A percentile compares a stretch with the other conserved stretches of the same genome.
Evolutionary conservation across 345 rosid genomes (phyloP).

Genomic region (Salix brachista): DNA sequence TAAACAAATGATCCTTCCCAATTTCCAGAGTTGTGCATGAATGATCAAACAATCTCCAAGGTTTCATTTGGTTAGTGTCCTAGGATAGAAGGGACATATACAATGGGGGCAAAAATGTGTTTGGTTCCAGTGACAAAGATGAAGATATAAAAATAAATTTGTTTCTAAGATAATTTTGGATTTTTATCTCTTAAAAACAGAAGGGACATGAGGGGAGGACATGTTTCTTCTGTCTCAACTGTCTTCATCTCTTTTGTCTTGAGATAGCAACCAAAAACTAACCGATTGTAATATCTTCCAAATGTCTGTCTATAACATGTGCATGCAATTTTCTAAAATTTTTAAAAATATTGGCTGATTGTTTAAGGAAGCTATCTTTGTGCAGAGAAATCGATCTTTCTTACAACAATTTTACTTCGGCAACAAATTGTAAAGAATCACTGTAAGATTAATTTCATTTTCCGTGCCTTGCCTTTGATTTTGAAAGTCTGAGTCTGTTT

Average conservation of each 20-base stretch:
- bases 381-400: conserved; percentile 17
- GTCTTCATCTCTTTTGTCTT: no score
- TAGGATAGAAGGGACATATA: no score
- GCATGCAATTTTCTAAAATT: not conserved
- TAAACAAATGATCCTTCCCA: not conserved
- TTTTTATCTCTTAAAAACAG: no score
- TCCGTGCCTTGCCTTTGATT: not conserved
- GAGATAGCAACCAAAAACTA: no score
- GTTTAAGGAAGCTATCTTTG: not conserved
- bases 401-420: conserved; percentile 10
- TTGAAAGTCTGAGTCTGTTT: no score
- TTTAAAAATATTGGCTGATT: not conserved
- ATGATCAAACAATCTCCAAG: not conserved
- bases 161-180: no score
- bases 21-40: not conserved
- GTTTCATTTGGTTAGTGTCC: not conserved
- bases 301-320: not conserved
- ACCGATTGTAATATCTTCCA: not conserved
- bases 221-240: no score
- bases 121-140: fast-evolving
- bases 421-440: not conserved
- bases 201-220: no score
- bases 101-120: no score
- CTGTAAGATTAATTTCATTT: not conserved
- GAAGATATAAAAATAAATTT: no score